phyloP scores from a whole-genome alignment of 148 eudicot species.

The Agrostemma githago region DNA sequence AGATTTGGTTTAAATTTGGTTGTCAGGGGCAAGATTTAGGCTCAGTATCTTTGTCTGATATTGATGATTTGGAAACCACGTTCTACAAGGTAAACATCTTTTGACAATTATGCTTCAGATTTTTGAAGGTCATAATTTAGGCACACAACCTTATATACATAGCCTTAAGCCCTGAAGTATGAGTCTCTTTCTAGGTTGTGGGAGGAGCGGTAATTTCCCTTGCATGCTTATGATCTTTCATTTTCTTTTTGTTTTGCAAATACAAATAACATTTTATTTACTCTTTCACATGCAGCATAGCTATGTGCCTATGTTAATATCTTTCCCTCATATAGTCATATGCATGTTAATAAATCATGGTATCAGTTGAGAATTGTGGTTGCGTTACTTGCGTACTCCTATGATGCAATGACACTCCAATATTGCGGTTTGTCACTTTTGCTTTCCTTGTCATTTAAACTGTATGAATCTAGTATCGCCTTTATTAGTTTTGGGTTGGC shows the following conservation, averaged over 20 bases:
- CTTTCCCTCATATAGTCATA: too few relatives aligned
- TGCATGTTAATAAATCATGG: too few relatives aligned
- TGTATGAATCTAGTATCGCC: too few relatives aligned
- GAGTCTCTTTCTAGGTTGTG: not conserved
- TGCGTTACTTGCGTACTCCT: too few relatives aligned
- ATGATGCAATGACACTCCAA: too few relatives aligned
- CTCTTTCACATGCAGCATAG: too few relatives aligned
- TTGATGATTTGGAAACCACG: slow-evolving; percentile 87
- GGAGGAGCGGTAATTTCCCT: not conserved
- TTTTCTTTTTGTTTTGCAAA: not conserved
- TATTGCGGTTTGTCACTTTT: too few relatives aligned
- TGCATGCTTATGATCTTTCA: not conserved
- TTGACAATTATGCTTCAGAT: not conserved
- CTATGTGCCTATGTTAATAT: too few relatives aligned
- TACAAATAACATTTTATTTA: too few relatives aligned
- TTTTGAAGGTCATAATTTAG: not conserved
- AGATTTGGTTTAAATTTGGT: not conserved
- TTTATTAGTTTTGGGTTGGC: too few relatives aligned
- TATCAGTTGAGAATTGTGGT: too few relatives aligned
- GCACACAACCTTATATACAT: not conserved
- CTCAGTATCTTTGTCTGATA: slow-evolving; percentile 62
- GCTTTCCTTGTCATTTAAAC: too few relatives aligned
- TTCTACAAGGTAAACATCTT: slow-evolving; percentile 67
- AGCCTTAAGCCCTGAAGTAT: not conserved
- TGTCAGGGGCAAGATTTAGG: slow-evolving; percentile 49